Percentiles rank a stretch among this genome's conserved stretches.
These are phyloP conservation scores for Byssochlamys sp. DNA, from an alignment of 2,329 filamentous ascomycete genomes.

Conservation along the genomic window DNA sequence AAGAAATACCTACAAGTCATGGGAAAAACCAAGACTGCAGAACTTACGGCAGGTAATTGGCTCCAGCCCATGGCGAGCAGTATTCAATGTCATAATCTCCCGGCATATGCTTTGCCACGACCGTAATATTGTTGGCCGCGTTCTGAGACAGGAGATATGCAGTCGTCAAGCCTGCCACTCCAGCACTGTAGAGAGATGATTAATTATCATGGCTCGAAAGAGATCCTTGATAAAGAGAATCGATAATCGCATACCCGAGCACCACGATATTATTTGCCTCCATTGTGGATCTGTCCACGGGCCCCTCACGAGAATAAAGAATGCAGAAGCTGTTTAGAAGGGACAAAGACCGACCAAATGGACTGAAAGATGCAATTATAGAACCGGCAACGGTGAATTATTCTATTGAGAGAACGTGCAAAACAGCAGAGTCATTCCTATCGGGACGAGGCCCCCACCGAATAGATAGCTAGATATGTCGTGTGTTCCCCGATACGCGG, in stretches of 20 bases:
- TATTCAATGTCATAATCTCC: slow-evolving; percentile 90
- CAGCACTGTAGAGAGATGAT: slow-evolving; percentile 40
- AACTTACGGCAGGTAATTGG: slow-evolving; percentile 64
- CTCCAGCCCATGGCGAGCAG: slow-evolving; percentile 79
- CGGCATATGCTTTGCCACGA: slow-evolving; percentile 81
- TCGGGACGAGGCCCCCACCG: background rate
- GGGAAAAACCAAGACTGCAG: background rate
- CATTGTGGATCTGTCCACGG: slow-evolving; percentile 14
- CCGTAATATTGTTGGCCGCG: slow-evolving; percentile 51
- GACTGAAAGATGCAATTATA: background rate
- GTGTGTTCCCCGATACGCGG: background rate
- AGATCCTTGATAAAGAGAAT: background rate
- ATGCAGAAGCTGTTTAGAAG: background rate
- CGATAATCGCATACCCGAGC: slow-evolving; percentile 22
- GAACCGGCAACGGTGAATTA: background rate
- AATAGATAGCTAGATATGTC: no score
- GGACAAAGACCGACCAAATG: background rate
- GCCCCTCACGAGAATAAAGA: background rate
- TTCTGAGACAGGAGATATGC: slow-evolving; percentile 53
- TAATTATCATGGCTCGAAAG: background rate
- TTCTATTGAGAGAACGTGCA: background rate
- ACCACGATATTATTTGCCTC: slow-evolving; percentile 29
- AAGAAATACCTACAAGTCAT: background rate
- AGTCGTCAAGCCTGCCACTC: slow-evolving; percentile 57
- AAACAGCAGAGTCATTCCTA: background rate